These are phyloP conservation scores for Pholiota conissans DNA, from an alignment of 768 basidiomycete genomes.

Conservation along the genomic window DNA sequence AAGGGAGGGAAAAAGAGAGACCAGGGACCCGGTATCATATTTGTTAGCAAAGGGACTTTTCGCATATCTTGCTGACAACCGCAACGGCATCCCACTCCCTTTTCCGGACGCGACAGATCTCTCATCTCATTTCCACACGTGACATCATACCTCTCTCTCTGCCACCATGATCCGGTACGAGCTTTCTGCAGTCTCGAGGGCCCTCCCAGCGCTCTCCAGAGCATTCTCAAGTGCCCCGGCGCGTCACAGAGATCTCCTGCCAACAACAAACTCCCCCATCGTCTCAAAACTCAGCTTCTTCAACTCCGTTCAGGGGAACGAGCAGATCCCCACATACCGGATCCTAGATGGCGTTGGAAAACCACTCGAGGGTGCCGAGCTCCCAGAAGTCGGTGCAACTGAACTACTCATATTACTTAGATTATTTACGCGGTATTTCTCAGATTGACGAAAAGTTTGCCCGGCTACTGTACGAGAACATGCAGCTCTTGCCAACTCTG, in stretches of 20 bases:
- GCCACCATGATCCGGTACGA: conserved; percentile 35
- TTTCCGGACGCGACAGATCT: conserved; percentile 9
- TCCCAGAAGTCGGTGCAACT: conserved; percentile 65
- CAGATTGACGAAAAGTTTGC: conserved; percentile 73
- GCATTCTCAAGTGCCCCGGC: conserved; percentile 18
- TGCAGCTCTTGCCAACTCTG: conserved; percentile 78
- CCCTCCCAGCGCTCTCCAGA: conserved; percentile 17
- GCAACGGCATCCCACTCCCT: conserved; percentile 9
- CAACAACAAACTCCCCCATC: conserved; percentile 57
- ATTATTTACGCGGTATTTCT: not conserved
- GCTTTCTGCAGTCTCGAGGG: conserved; percentile 17
- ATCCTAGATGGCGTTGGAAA: conserved; percentile 81
- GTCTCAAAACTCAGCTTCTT: conserved; percentile 74
- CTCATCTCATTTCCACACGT: conserved; percentile 21
- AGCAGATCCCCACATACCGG: conserved; percentile 82
- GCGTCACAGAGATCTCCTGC: conserved; percentile 29
- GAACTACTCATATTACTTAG: not conserved
- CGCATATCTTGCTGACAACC: conserved; percentile 12
- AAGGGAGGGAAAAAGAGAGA: conserved; percentile 21
- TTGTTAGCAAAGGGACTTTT: not conserved
- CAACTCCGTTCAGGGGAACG: conserved; percentile 67
- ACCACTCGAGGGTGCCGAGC: conserved; percentile 67
- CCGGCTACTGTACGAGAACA: conserved; percentile 73
- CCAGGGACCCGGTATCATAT: conserved; percentile 1
- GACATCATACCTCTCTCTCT: conserved; percentile 22